A percentile compares a stretch with the other conserved stretches of the same genome.
Conservation (phyloP, 2,329 filamentous ascomycete genomes). For the Verruconis gallopava region DNA sequence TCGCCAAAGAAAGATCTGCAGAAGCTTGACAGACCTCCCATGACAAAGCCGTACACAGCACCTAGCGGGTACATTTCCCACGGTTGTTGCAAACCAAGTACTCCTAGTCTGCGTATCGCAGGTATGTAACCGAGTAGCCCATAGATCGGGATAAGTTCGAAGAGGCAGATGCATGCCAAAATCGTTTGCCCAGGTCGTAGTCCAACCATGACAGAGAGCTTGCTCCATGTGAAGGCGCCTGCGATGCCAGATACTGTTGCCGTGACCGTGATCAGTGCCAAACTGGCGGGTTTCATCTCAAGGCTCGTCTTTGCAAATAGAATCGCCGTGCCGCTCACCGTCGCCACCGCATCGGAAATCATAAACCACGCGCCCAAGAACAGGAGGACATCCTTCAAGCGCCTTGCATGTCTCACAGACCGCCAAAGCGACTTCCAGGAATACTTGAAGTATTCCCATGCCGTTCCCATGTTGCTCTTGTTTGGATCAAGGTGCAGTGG, state of each 20-base stretch:
- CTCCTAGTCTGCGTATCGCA: conserved; percentile 58
- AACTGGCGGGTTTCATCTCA: conserved; percentile 73
- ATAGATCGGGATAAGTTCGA: conserved; percentile 87
- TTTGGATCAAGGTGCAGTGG: conserved; percentile 34
- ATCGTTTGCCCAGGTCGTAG: conserved; percentile 78
- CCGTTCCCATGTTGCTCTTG: neutral
- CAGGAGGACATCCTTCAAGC: conserved; percentile 58
- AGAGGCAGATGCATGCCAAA: conserved; percentile 76
- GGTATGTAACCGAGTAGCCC: conserved; percentile 81
- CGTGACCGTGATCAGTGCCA: conserved; percentile 90
- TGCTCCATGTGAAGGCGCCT: conserved; percentile 83
- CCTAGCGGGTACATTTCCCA: conserved; percentile 92
- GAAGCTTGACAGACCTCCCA: conserved; percentile 85
- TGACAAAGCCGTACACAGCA: conserved; percentile 80
- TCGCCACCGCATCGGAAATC: conserved; percentile 85
- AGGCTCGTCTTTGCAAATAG: conserved; percentile 91
- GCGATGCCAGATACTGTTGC: conserved; percentile 71
- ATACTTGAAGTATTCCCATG: conserved; percentile 64
- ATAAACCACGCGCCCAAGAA: conserved; percentile 90
- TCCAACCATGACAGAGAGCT: conserved; percentile 54
- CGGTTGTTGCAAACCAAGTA: conserved; percentile 75
- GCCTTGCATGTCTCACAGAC: conserved; percentile 62
- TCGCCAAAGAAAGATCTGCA: conserved; percentile 88
- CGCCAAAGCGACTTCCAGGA: conserved; percentile 79
- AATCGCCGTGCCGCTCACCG: conserved; percentile 85